Conservation (phyloP, 1,284 basidiomycete genomes). For the Ceratobasidium sp. region DNA sequence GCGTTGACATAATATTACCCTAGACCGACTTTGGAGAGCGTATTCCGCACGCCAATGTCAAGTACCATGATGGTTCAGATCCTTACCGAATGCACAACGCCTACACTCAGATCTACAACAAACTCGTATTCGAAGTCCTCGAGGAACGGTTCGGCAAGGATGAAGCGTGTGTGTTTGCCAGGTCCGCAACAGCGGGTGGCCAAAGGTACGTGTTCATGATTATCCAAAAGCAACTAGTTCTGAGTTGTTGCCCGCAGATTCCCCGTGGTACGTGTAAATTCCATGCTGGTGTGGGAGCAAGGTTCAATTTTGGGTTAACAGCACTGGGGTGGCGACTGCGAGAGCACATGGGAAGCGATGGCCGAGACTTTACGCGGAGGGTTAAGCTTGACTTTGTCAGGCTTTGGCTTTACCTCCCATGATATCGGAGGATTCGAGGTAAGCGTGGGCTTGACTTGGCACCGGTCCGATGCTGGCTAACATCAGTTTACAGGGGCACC, state of each 20-base stretch:
- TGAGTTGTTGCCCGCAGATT: conserved; percentile 53
- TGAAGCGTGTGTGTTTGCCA: conserved; percentile 78
- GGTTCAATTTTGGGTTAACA: conserved; percentile 53
- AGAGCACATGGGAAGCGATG: conserved; percentile 84
- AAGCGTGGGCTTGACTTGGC: conserved; percentile 14
- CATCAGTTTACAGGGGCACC: conserved; percentile 65
- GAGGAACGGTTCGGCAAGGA: conserved; percentile 71
- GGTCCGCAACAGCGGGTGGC: conserved; percentile 74
- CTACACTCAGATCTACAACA: conserved; percentile 77
- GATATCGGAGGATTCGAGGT: conserved; percentile 82
- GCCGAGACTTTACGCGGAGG: conserved; percentile 78
- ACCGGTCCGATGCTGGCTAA: conserved; percentile 14
- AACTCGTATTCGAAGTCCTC: conserved; percentile 74
- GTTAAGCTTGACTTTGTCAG: conserved; percentile 74
- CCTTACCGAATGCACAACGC: conserved; percentile 73
- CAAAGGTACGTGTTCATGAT: conserved; percentile 64
- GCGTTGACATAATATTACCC: conserved; percentile 28
- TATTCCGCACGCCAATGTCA: conserved; percentile 70
- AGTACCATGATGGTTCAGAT: conserved; percentile 77
- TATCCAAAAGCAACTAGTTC: not conserved
- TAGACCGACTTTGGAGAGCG: conserved; percentile 80
- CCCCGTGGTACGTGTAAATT: conserved; percentile 56
- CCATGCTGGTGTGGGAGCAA: conserved; percentile 47
- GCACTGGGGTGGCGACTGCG: conserved; percentile 84
- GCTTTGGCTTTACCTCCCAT: conserved; percentile 79